Evolutionary conservation across 148 eudicot genomes (phyloP).

Genomic region (Rhododendron henanense): DNA sequence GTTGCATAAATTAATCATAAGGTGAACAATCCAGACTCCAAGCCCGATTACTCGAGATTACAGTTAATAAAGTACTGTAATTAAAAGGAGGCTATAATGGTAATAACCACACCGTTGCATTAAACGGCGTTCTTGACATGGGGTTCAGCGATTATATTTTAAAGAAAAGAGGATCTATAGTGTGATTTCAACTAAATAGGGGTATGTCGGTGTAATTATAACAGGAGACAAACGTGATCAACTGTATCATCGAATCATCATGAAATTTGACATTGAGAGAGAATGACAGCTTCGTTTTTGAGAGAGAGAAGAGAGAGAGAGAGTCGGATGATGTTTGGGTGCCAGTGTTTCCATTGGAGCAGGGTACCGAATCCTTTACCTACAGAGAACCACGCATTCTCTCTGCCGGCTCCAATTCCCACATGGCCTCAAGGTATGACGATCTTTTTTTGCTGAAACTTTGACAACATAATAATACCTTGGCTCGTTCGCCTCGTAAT

Average conservation of each 20-base stretch:
- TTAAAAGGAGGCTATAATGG: not conserved
- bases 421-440: conserved; percentile 70
- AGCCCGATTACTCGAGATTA: not conserved
- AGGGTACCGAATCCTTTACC: conserved; percentile 17
- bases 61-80: not conserved
- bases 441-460: not conserved
- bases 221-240: not conserved
- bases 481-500: too few relatives aligned
- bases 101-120: not conserved
- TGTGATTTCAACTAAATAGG: not conserved
- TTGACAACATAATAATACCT: not conserved
- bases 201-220: not conserved
- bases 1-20: too few relatives aligned
- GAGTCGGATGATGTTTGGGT: conserved; percentile 30
- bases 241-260: not conserved
- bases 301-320: not conserved
- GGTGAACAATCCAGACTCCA: not conserved
- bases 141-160: not conserved
- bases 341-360: conserved; percentile 32
- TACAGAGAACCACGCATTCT: conserved; percentile 35
- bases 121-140: not conserved
- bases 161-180: not conserved
- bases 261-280: not conserved
- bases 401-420: conserved; percentile 71
- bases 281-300: not conserved